Evolutionary conservation across 1,284 basidiomycete genomes (phyloP).

Genomic region (Naganishia liquefaciens): DNA sequence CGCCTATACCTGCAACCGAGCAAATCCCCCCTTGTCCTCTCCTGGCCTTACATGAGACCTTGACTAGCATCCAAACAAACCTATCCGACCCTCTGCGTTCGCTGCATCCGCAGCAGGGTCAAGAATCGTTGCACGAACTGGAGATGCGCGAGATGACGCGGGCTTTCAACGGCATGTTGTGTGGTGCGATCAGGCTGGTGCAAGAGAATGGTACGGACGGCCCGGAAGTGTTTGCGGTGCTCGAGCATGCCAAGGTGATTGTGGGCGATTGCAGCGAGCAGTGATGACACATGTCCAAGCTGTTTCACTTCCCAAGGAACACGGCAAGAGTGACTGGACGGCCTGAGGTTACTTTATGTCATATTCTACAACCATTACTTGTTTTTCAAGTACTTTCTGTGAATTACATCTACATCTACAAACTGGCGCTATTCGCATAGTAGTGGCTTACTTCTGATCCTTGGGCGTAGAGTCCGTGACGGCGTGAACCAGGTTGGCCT

Average conservation of each 20-base stretch:
- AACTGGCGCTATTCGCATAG: neutral
- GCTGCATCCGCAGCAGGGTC: neutral
- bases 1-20: neutral
- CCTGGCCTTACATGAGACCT: neutral
- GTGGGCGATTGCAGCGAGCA: too few relatives aligned
- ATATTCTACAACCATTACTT: conserved; percentile 17
- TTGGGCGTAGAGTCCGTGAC: conserved; percentile 40
- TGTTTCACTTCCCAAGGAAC: too few relatives aligned
- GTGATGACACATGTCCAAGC: too few relatives aligned
- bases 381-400: neutral
- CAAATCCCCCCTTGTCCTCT: too few relatives aligned
- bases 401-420: neutral
- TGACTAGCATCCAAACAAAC: neutral
- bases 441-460: conserved; percentile 43
- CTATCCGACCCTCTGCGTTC: neutral
- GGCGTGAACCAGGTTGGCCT: conserved; percentile 39
- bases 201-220: neutral
- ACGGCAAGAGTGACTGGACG: neutral
- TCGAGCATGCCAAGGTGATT: conserved; percentile 1
- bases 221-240: neutral
- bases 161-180: neutral
- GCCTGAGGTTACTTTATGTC: neutral
- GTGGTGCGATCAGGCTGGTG: neutral
- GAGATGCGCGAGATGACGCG: neutral
- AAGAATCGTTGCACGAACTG: neutral